phyloP scores from a whole-genome alignment of 495 filamentous ascomycete genomes.

The Daldinia vernicosa region DNA sequence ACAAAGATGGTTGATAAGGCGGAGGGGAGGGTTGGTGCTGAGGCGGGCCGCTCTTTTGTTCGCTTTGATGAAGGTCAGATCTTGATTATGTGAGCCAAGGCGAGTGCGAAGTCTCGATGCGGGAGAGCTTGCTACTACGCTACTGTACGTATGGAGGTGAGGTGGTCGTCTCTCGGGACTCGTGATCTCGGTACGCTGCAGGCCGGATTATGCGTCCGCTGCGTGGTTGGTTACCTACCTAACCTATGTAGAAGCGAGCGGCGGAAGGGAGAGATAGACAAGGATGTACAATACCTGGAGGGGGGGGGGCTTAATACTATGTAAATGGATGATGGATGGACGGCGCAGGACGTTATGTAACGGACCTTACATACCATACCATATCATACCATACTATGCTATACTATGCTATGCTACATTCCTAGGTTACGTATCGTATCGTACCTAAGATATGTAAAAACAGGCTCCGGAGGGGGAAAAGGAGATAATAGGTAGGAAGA shows the following conservation, averaged over 20 bases:
- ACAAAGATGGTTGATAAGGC: neutral
- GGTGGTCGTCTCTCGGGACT: constrained; percentile 21
- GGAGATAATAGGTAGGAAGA: neutral
- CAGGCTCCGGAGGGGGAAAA: neutral
- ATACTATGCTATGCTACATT: neutral
- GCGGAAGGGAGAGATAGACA: neutral
- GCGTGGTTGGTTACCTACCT: constrained; percentile 31
- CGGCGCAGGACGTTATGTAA: constrained; percentile 7
- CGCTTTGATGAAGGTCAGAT: constrained; percentile 5
- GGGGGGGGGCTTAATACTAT: neutral
- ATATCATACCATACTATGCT: neutral
- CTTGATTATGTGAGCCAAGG: constrained; percentile 23
- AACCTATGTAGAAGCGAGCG: neutral
- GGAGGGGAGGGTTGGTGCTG: neutral
- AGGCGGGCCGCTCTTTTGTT: constrained; percentile 9
- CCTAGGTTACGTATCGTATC: too few relatives aligned
- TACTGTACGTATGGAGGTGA: neutral
- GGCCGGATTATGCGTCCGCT: constrained; percentile 28
- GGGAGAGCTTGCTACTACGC: neutral
- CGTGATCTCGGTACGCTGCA: constrained; percentile 39
- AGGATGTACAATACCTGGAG: constrained; percentile 1
- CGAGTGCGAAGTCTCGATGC: neutral
- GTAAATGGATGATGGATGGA: neutral
- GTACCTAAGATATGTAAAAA: neutral
- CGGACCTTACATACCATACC: neutral